Evolutionary conservation across 768 basidiomycete genomes (phyloP).

Genomic region (Heimioporus sp.): DNA sequence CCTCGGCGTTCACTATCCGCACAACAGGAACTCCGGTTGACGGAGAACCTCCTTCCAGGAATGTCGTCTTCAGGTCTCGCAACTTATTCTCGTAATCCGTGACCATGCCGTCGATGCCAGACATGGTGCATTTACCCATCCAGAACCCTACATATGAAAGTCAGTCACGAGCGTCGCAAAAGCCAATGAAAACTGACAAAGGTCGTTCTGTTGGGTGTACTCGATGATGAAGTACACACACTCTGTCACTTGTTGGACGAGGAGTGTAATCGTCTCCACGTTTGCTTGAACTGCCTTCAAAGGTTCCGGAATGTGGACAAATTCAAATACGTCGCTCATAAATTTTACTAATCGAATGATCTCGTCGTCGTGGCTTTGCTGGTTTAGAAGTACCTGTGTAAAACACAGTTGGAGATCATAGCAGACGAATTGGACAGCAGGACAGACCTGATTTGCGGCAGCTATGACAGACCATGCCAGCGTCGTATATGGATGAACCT

Average conservation of each 20-base stretch:
- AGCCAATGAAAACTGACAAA: too few relatives aligned
- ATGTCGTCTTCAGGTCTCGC: background rate
- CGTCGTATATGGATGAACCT: constrained; percentile 3
- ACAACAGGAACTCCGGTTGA: background rate
- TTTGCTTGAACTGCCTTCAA: background rate
- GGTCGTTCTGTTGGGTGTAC: too few relatives aligned
- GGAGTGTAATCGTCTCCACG: background rate
- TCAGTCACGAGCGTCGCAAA: background rate
- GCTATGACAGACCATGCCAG: background rate
- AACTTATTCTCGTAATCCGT: background rate
- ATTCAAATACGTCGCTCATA: background rate
- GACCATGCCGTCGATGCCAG: background rate
- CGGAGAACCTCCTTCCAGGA: background rate
- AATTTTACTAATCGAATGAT: background rate
- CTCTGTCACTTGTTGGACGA: too few relatives aligned
- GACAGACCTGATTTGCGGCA: background rate
- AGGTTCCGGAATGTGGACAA: background rate
- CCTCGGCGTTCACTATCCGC: too few relatives aligned
- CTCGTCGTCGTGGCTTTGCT: background rate
- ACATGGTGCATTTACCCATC: background rate
- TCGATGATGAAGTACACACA: too few relatives aligned
- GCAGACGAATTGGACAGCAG: too few relatives aligned
- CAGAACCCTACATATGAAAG: background rate
- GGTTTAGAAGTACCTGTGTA: background rate
- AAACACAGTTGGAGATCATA: background rate